Base-by-base conservation (phyloP, 768 basidiomycete genomes). In the Amanita subjunquillea region DNA sequence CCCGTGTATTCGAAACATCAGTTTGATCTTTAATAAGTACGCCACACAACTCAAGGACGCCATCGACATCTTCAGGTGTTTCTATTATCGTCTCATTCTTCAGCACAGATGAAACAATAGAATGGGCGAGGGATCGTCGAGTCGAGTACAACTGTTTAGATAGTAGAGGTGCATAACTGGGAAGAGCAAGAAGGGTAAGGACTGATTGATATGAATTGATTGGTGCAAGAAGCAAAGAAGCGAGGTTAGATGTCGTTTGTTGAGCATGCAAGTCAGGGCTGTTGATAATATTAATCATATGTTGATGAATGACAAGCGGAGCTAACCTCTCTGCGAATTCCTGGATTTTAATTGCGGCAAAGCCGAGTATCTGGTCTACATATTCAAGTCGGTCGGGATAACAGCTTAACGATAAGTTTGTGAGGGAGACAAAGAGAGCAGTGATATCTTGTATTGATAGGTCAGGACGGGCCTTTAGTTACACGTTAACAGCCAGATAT, bases 1-100 rank as follows among this genome's bases (percentile, higher is more conserved):
- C 50, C 37, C 52, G 58, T 30, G 67, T 51, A 23, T 53, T 48
- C 25, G 29, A 25, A 9, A 57, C 36, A 61, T 87, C 87, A 1
- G 78, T 74, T 61, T 87, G 84, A 60, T 97, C 94, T 61, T 84
- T 85, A 58, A 97, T 89, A 43, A 97, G 72, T 1, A 97, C 93
- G 60, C 91, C 85, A 62, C 93, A 96, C 23, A 99, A 71, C 54
- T 94, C 91, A 27, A 98, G 75, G 3, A 98, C 87, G 7, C 94
- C 95, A 55, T 90, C 80, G 5, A 97, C 95, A 57, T 99, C 96
- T 58, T 96, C 93, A 0, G 90, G 87, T 0, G 84, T 80, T 64
- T 98, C 94, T 55, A 98, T 85, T 29, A 94, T 75, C 2, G 96
- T 99, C 64, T 96, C 93, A 64, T 96, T 97, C 75, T 96, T 96